Conservation (phyloP, 192 early-diverging fungal species). For the Coemansia sp. region DNA sequence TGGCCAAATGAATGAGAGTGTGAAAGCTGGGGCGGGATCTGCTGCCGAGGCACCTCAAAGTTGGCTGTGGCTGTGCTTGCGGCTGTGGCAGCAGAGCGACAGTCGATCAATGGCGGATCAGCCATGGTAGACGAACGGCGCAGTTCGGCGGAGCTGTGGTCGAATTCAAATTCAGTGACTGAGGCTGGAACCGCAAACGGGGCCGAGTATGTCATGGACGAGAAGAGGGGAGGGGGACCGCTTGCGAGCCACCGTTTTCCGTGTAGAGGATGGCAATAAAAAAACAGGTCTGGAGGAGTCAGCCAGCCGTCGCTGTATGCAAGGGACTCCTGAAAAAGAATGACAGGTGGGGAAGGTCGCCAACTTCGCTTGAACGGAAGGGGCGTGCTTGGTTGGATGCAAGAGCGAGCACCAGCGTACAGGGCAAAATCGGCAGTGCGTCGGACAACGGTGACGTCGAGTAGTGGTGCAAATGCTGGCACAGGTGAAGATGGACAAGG, state of each 20-base stretch:
- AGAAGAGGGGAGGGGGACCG: neutral
- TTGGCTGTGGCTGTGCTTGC: neutral
- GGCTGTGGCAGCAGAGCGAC: neutral
- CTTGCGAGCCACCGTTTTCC: neutral
- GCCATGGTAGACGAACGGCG: conserved; percentile 4
- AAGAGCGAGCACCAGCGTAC: neutral
- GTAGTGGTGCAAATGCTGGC: neutral
- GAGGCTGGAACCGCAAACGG: conserved; percentile 9
- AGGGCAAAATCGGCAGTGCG: neutral
- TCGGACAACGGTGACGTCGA: neutral
- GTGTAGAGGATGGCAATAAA: neutral
- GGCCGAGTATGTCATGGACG: conserved; percentile 10
- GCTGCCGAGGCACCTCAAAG: neutral
- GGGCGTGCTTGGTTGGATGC: neutral
- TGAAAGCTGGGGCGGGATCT: conserved; percentile 12
- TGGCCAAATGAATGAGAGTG: conserved; percentile 1
- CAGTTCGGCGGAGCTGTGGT: conserved; percentile 6
- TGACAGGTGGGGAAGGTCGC: neutral
- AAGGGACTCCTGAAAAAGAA: neutral
- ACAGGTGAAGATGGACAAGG: neutral
- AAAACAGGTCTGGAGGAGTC: neutral
- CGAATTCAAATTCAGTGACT: conserved; percentile 21
- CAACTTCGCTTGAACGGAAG: neutral
- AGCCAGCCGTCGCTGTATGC: neutral
- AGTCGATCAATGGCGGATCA: conserved; percentile 9